These are phyloP conservation scores for Xylaria sp. DNA, from an alignment of 2,329 filamentous ascomycete genomes.

Conservation along the genomic window DNA sequence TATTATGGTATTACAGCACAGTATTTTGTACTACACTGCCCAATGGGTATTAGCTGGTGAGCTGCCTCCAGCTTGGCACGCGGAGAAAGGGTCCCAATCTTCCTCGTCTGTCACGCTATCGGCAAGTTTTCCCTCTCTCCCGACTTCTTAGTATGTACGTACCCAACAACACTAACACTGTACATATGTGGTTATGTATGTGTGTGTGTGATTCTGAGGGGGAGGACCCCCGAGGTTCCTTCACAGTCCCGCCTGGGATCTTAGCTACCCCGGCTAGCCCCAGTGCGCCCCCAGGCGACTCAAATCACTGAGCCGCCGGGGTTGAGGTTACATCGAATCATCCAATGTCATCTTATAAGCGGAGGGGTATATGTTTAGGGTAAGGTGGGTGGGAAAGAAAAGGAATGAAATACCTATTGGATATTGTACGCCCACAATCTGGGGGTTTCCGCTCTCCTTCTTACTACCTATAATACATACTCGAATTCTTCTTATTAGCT, in stretches of 20 bases:
- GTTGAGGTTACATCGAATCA: slow-evolving; percentile 37
- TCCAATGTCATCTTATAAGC: slow-evolving; percentile 29
- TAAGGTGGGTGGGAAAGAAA: slow-evolving; percentile 22
- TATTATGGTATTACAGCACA: background rate
- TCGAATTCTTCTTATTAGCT: background rate
- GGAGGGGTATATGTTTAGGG: slow-evolving; percentile 18
- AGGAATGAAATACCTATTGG: no score
- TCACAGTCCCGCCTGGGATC: slow-evolving; percentile 22
- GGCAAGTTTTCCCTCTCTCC: background rate
- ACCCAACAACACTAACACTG: no score
- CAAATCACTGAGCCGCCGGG: slow-evolving; percentile 32
- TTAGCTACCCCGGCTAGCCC: slow-evolving; percentile 28
- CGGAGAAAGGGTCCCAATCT: slow-evolving; percentile 5
- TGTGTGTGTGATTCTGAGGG: slow-evolving; percentile 3
- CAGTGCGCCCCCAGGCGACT: slow-evolving; percentile 29
- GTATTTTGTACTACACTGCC: slow-evolving; percentile 1
- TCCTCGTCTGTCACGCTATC: background rate
- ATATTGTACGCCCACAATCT: background rate
- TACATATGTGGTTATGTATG: background rate
- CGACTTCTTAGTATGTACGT: slow-evolving; percentile 6
- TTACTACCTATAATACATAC: background rate
- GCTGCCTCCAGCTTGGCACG: background rate
- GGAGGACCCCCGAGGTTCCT: slow-evolving; percentile 2
- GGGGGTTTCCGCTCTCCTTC: background rate
- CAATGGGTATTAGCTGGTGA: no score